Conservation (phyloP, 257 asterid species). For the Capsicum pubescens region DNA sequence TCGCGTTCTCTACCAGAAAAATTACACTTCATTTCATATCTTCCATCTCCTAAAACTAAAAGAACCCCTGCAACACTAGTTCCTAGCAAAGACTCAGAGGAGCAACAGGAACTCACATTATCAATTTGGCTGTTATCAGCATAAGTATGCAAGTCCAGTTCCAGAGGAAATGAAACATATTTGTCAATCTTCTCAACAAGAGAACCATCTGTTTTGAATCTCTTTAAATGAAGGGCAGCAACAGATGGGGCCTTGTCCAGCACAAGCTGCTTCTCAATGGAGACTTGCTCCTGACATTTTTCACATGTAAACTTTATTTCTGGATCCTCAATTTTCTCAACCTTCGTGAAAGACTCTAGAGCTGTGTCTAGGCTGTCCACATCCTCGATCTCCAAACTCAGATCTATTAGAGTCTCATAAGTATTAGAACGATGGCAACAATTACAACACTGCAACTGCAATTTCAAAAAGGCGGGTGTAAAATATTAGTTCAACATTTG, state of each 20-base stretch:
- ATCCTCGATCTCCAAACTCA: constrained; percentile 90
- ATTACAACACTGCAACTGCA: constrained; percentile 87
- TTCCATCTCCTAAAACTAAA: constrained; percentile 3
- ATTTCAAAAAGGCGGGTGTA: constrained; percentile 26
- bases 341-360: constrained; percentile 85
- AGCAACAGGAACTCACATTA: constrained; percentile 51
- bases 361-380: constrained; percentile 60
- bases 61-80: not conserved
- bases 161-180: constrained; percentile 71
- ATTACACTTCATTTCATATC: not conserved
- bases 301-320: constrained; percentile 86
- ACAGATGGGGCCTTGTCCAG: constrained; percentile 74
- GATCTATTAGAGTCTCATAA: constrained; percentile 78
- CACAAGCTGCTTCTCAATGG: constrained; percentile 78
- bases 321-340: constrained; percentile 79
- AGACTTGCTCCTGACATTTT: constrained; percentile 76
- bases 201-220: constrained; percentile 83
- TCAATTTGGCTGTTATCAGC: constrained; percentile 41
- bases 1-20: not conserved
- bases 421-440: constrained; percentile 86
- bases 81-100: not conserved
- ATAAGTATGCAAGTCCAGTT: constrained; percentile 73
- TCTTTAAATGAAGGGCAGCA: constrained; percentile 84
- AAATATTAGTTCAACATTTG: not conserved
- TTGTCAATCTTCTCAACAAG: constrained; percentile 82